Percentiles rank a stretch among this genome's conserved stretches.
Evolutionary conservation across 495 filamentous ascomycete genomes (phyloP).

Genomic region (Lindgomyces ingoldianus): DNA sequence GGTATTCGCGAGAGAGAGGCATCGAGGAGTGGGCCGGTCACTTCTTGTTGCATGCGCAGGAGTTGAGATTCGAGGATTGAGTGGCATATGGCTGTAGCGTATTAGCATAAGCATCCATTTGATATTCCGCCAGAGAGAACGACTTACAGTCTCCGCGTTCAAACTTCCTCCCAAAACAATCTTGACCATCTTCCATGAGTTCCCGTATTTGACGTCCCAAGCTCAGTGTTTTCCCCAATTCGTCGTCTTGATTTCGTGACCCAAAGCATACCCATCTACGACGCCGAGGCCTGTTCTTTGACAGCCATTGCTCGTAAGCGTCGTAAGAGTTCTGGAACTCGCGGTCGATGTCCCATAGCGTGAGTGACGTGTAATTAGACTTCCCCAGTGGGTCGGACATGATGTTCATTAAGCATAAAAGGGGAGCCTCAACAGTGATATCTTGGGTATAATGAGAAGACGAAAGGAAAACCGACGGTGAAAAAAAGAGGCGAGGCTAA

Average conservation of each 20-base stretch:
- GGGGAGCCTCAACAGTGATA: no score
- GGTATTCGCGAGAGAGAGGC: conserved; percentile 5
- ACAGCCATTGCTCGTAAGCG: conserved; percentile 27
- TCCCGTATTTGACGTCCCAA: conserved; percentile 13
- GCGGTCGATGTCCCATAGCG: conserved; percentile 34
- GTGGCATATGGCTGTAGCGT: conserved; percentile 21
- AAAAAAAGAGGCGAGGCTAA: neutral
- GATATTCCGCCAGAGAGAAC: neutral
- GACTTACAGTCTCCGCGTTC: conserved; percentile 31
- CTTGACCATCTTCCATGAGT: conserved; percentile 10
- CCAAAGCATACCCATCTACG: conserved; percentile 12
- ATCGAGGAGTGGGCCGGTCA: conserved; percentile 22
- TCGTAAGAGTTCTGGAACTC: conserved; percentile 30
- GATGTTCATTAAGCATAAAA: neutral
- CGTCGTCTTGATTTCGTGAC: conserved; percentile 7
- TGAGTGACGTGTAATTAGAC: conserved; percentile 17
- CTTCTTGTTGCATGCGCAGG: conserved; percentile 28
- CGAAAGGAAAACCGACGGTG: neutral
- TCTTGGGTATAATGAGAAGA: no score
- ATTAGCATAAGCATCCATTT: neutral
- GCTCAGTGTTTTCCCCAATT: conserved; percentile 8
- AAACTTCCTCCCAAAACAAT: conserved; percentile 17
- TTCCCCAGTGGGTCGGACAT: conserved; percentile 21
- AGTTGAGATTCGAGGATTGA: conserved; percentile 24
- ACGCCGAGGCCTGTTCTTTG: conserved; percentile 4